Evolutionary conservation across 2,329 filamentous ascomycete species (phyloP).

Genomic region (Tricladium varicosporioides): DNA sequence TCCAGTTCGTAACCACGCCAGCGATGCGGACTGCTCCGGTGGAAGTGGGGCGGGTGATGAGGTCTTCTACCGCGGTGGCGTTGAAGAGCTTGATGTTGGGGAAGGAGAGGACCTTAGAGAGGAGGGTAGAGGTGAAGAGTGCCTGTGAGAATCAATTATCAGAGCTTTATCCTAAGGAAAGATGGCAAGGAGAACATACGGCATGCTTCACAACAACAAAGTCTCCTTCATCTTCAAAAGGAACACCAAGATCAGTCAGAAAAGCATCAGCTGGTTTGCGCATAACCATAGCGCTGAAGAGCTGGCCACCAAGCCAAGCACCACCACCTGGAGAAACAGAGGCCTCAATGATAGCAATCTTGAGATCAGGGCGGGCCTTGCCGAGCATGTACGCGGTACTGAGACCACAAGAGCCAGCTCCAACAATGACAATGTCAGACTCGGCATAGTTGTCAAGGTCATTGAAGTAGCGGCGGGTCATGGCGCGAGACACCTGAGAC

Average conservation of each 20-base stretch:
- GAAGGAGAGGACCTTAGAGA: slow-evolving; percentile 79
- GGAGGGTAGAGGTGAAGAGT: slow-evolving; percentile 83
- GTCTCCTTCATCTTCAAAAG: slow-evolving; percentile 83
- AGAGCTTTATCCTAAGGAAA: neutral
- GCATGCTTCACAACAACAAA: slow-evolving; percentile 94
- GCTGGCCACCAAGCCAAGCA: slow-evolving; percentile 90
- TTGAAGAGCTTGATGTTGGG: slow-evolving; percentile 97
- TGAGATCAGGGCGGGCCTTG: slow-evolving; percentile 80
- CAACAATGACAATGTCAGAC: slow-evolving; percentile 90
- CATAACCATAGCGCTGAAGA: slow-evolving; percentile 95
- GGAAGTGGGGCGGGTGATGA: slow-evolving; percentile 73
- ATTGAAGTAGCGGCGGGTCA: slow-evolving; percentile 89
- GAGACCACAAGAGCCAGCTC: slow-evolving; percentile 84
- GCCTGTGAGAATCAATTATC: slow-evolving; percentile 41
- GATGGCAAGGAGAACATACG: slow-evolving; percentile 21
- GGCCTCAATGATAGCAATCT: slow-evolving; percentile 88
- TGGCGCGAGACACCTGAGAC: slow-evolving; percentile 87
- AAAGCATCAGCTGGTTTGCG: slow-evolving; percentile 88
- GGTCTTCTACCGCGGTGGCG: slow-evolving; percentile 85
- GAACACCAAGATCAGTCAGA: slow-evolving; percentile 75
- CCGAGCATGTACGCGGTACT: slow-evolving; percentile 82
- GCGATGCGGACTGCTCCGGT: slow-evolving; percentile 65
- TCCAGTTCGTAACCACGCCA: slow-evolving; percentile 96
- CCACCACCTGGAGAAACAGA: slow-evolving; percentile 84
- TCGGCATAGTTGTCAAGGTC: slow-evolving; percentile 89